These are phyloP conservation scores for Dipteronia sinensis DNA, from an alignment of 345 rosid genomes.

Conservation along the genomic window DNA sequence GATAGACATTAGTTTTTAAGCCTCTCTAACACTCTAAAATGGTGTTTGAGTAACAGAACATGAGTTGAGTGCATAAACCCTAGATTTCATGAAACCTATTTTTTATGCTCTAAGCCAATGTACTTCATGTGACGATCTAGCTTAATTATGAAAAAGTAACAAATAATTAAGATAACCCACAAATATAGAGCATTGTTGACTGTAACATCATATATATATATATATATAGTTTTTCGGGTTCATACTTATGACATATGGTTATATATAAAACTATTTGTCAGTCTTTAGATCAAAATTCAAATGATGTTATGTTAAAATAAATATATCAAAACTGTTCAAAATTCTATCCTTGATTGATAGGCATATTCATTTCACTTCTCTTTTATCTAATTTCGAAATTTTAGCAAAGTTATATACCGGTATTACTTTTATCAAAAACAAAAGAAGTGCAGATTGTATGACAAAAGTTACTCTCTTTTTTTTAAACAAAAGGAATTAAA, in stretches of 20 bases:
- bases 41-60: background rate
- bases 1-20: conserved; percentile 3
- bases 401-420: too few relatives aligned
- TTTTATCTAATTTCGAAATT: background rate
- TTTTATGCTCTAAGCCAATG: background rate
- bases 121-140: background rate
- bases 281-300: too few relatives aligned
- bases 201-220: background rate
- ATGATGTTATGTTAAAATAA: too few relatives aligned
- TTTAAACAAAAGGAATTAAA: background rate
- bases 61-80: too few relatives aligned
- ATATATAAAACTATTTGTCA: too few relatives aligned
- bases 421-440: background rate
- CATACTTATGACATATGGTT: too few relatives aligned
- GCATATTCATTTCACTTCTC: background rate
- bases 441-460: background rate
- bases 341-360: background rate
- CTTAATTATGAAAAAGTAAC: background rate
- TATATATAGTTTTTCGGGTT: too few relatives aligned
- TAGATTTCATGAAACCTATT: background rate
- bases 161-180: background rate
- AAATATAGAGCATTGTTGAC: background rate
- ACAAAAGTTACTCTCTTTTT: too few relatives aligned
- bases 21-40: background rate
- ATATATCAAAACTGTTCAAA: background rate